Base-by-base conservation (phyloP, 306 rosid species). In the Prunus mira region DNA sequence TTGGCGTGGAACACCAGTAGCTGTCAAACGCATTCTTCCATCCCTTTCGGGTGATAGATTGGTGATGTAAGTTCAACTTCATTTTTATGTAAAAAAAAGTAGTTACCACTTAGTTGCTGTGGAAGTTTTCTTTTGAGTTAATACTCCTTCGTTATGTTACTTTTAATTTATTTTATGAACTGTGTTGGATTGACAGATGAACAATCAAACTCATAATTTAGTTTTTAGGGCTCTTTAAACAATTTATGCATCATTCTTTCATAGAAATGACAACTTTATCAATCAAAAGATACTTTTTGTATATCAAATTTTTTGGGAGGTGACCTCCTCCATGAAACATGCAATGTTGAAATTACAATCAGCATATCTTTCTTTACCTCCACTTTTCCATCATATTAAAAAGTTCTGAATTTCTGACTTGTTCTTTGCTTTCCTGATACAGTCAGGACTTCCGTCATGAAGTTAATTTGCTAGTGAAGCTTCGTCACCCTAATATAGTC, bases 361-460 rank as follows among this genome's bases (percentile, higher is more conserved):
- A 76, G 73, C 61, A 46, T 52, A 50, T 24, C 75, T 7, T 69
- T 51, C 76, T 82, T 56, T 72, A 72, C 28, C 41, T 38, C 49
- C 66, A 19, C 9, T 5, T 24, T 52, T 27, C n/a, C 7, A 28
- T n/a, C 58, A 19, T 12, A 47, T 38, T 25, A 19, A 70, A 67
- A 52, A 52, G 52, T 57, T 27, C 32, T 43, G 51, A 52, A 76
- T 72, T 43, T 65, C 76, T 80, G 46, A 54, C 62, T 12, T 50
- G 5, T 49, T 56, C 6, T 28, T 30, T 65, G 57, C 28, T 71
- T 80, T 84, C 76, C 77, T 84, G 34, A 63, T 73, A 67, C 89
- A 93, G 98, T 82, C 97, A 95, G 86, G 99, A 96, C 84, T 96
- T 96, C 74, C 84, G 98, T 78, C 99, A 96, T 73, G 99, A 96